Evolutionary conservation across 345 rosid species (phyloP).

Genomic region (Angophora floribunda): DNA sequence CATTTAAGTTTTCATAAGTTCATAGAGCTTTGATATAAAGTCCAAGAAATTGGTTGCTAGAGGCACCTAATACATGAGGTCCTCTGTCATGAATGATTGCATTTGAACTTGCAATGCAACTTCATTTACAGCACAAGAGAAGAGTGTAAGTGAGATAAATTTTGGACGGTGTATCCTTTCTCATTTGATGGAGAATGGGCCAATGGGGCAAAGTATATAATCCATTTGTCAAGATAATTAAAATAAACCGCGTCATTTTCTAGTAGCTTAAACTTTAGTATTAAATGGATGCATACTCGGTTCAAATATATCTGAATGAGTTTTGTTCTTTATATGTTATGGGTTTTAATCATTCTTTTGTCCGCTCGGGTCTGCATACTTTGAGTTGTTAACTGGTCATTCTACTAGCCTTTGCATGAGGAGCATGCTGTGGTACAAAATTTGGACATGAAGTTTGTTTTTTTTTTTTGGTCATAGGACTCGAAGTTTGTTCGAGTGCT

Average conservation of each 20-base stretch:
- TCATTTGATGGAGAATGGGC: neutral
- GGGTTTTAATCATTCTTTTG: neutral
- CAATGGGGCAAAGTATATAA: neutral
- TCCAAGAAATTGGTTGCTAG: neutral
- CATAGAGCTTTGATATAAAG: neutral
- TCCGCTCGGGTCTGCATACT: neutral
- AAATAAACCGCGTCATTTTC: neutral
- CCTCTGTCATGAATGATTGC: neutral
- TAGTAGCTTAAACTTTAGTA: neutral
- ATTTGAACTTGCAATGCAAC: neutral
- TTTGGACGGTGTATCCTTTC: neutral
- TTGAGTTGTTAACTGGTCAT: neutral
- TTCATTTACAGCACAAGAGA: neutral
- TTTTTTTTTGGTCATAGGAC: too few relatives aligned
- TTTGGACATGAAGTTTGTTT: too few relatives aligned
- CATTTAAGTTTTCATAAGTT: neutral
- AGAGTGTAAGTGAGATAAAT: neutral
- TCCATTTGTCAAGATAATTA: neutral
- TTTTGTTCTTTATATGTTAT: neutral
- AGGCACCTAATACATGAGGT: neutral
- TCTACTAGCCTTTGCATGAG: neutral
- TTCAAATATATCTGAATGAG: neutral
- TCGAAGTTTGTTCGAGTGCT: neutral
- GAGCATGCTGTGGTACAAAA: neutral
- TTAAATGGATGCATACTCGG: neutral